Evolutionary conservation across 768 basidiomycete species (phyloP).

Genomic region (Sutorius australiensis): DNA sequence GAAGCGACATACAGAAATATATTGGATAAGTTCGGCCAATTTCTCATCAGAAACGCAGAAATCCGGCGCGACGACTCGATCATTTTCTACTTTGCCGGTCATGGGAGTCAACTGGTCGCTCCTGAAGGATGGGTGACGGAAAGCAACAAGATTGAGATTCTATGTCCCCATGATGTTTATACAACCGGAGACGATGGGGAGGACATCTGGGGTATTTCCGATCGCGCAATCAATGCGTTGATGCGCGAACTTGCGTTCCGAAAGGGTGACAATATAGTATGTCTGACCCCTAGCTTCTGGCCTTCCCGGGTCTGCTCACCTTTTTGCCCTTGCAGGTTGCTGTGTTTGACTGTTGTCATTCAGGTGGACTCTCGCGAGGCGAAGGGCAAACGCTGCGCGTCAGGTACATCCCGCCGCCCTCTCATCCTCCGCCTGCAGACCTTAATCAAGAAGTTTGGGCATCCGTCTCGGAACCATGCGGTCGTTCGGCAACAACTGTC

Average conservation of each 20-base stretch:
- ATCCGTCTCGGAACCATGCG: neutral
- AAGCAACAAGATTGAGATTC: conserved; percentile 8
- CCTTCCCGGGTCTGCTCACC: neutral
- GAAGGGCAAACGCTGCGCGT: neutral
- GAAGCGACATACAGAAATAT: conserved; percentile 10
- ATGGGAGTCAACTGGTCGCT: conserved; percentile 7
- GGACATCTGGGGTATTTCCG: conserved; percentile 11
- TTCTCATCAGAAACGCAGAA: conserved; percentile 7
- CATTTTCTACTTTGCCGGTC: conserved; percentile 19
- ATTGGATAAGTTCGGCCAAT: conserved; percentile 1
- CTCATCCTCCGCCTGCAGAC: conserved; percentile 12
- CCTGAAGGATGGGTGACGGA: conserved; percentile 20
- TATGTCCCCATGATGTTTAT: conserved; percentile 11
- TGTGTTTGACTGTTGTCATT: conserved; percentile 21
- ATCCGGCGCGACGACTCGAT: conserved; percentile 17
- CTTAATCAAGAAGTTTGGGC: conserved; percentile 9
- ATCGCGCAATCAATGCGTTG: conserved; percentile 11
- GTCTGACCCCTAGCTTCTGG: neutral
- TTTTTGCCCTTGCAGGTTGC: conserved; percentile 1
- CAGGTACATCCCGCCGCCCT: conserved; percentile 10
- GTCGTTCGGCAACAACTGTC: conserved; percentile 9
- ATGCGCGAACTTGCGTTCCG: conserved; percentile 14
- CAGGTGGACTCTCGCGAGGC: conserved; percentile 16
- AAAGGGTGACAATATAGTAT: conserved; percentile 20
- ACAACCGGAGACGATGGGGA: conserved; percentile 6